phyloP scores from a whole-genome alignment of 1,284 basidiomycete genomes.

The Sporisorium scitamineum region DNA sequence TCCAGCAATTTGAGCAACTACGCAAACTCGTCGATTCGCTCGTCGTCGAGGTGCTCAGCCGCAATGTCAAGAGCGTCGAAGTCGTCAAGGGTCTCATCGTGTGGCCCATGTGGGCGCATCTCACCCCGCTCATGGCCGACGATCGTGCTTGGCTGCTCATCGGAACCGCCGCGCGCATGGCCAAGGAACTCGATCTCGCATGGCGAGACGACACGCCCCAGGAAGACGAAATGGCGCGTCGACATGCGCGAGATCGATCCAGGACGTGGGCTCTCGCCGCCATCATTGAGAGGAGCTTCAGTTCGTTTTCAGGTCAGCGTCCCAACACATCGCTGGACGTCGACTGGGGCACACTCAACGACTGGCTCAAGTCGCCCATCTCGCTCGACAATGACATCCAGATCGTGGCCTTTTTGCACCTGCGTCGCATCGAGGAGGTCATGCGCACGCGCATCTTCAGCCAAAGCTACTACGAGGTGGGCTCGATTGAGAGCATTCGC shows the following conservation, averaged over 20 bases:
- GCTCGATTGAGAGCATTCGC: constrained; percentile 51
- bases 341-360: constrained; percentile 48
- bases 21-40: constrained; percentile 46
- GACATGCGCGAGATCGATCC: constrained; percentile 47
- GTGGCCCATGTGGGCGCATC: constrained; percentile 54
- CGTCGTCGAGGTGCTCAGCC: constrained; percentile 47
- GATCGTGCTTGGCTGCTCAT: constrained; percentile 51
- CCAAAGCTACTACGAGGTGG: constrained; percentile 52
- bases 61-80: constrained; percentile 51
- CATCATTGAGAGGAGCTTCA: constrained; percentile 53
- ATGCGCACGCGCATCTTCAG: constrained; percentile 51
- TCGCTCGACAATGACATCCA: constrained; percentile 44
- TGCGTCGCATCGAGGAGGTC: constrained; percentile 51
- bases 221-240: constrained; percentile 34
- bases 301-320: constrained; percentile 47
- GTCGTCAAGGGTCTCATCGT: constrained; percentile 51
- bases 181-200: constrained; percentile 45
- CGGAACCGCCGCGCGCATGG: constrained; percentile 50
- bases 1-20: constrained; percentile 42
- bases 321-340: constrained; percentile 51
- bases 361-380: constrained; percentile 50
- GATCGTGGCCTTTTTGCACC: constrained; percentile 42
- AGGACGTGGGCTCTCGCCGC: constrained; percentile 48
- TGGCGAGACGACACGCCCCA: constrained; percentile 44
- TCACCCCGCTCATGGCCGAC: constrained; percentile 50